A percentile compares a stretch with the other conserved stretches of the same genome.
phyloP scores from a whole-genome alignment of 2,329 filamentous ascomycete genomes.

The Alternaria sp. region DNA sequence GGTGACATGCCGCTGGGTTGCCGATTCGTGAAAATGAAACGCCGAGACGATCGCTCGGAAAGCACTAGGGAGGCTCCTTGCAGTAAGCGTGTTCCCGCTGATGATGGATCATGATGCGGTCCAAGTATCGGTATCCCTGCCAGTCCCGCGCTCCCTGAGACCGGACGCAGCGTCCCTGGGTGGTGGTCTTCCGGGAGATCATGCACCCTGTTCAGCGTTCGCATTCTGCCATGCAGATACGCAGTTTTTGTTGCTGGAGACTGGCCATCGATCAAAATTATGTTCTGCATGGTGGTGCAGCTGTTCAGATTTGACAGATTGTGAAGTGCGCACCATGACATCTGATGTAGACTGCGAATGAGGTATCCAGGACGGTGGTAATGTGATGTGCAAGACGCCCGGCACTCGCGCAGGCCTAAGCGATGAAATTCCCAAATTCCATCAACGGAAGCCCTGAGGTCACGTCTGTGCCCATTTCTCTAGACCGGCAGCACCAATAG shows the following conservation, averaged over 20 bases:
- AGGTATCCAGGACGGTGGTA: conserved; percentile 35
- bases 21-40: conserved; percentile 27
- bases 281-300: not conserved
- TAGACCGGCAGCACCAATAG: conserved; percentile 1
- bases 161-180: conserved; percentile 23
- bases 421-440: conserved; percentile 35
- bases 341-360: not conserved
- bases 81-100: conserved; percentile 35
- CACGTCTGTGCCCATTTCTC: conserved; percentile 20
- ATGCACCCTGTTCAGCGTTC: conserved; percentile 35
- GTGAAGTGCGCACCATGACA: not conserved
- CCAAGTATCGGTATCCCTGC: conserved; percentile 40
- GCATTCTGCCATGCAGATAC: not conserved
- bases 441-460: conserved; percentile 34
- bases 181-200: conserved; percentile 43
- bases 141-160: conserved; percentile 32
- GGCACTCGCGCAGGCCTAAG: conserved; percentile 17
- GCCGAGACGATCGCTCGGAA: conserved; percentile 39
- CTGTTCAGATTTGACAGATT: not conserved
- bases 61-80: conserved; percentile 24
- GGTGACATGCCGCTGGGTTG: conserved; percentile 30
- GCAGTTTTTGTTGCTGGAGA: not conserved
- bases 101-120: conserved; percentile 28
- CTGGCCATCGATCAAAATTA: not conserved
- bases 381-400: conserved; percentile 36